phyloP scores from a whole-genome alignment of 257 asterid species.

The Ophiorrhiza pumila region DNA sequence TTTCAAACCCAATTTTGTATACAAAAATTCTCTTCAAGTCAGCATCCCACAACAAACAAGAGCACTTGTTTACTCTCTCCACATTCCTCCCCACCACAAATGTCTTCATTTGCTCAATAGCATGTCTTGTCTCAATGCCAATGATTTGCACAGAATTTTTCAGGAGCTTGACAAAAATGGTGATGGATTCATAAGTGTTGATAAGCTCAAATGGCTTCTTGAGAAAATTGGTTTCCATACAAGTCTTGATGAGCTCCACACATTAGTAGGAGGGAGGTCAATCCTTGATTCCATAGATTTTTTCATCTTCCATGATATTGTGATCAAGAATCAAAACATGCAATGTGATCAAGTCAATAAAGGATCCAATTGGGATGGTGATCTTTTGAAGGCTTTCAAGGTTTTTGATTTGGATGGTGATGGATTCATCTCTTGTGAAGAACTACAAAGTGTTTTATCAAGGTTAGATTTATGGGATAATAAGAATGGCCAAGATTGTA shows the following conservation, averaged over 20 bases:
- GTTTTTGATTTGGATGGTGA: constrained; percentile 27
- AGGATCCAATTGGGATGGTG: background rate
- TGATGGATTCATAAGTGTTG: constrained; percentile 6
- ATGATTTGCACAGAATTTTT: constrained; percentile 8
- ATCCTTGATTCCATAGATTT: constrained; percentile 1
- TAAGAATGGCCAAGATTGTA: constrained; percentile 29
- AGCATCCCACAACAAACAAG: too few species aligned
- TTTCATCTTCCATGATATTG: constrained; percentile 2
- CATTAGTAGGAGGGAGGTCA: background rate
- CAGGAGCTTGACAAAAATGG: constrained; percentile 15
- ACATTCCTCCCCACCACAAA: background rate
- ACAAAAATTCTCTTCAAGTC: too few species aligned
- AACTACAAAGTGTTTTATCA: constrained; percentile 18
- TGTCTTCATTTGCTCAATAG: background rate
- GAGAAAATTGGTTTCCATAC: constrained; percentile 5
- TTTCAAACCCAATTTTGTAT: too few species aligned
- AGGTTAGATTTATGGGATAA: constrained; percentile 31
- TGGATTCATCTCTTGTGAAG: constrained; percentile 31
- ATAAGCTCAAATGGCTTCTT: constrained; percentile 7
- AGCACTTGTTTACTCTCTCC: too few species aligned
- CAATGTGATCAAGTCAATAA: background rate
- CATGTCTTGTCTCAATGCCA: constrained; percentile 11
- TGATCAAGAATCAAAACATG: background rate
- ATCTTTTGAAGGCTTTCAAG: constrained; percentile 20
- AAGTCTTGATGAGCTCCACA: background rate